Evolutionary conservation across 164 flowering plant genomes (phyloP), one percentile per base, ranked within the genome.

Genomic region (Kingdonia uniflora): DNA sequence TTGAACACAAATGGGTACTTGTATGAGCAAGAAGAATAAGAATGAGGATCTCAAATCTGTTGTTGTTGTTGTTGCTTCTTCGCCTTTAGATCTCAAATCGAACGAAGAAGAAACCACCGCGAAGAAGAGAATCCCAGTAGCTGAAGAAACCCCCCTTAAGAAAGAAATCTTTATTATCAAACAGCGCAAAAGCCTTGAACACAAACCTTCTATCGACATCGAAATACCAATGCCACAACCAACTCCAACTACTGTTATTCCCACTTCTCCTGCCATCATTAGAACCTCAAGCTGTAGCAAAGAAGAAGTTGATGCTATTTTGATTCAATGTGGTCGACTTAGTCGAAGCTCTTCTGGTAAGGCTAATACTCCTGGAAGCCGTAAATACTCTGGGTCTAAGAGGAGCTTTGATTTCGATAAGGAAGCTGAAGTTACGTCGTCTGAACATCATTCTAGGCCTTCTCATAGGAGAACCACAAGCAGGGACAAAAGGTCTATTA

Each of bases 311-410:
- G 50, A 47, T 47, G 50, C 50, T 2, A 47, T 47, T 11, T 47
- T 47, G 50, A 47, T 47, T 5, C 96, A 89, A 62, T 94, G 97
- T 23, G 99, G 99, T 7, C 55, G 96, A 67, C 84, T 94, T 4
- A 89, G 97, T 74, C 65, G 94, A 13, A 84, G 87, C 74, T 88
- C 97, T 2, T 82, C 95, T 19, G 85, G 80, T 1, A 81, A 76
- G 49, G 58, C 62, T 5, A 57, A 40, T 21, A 26, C 19, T n/a
- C n/a, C n/a, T n/a, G n/a, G n/a, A n/a, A n/a, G n/a, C 21, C 68
- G 74, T 55, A 86, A 68, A 65, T 82, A 82, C 64, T 72, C 86
- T 1, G 95, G 96, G 1, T 82, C 95, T 0, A 92, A 92, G 74
- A 62, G 96, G 62, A 86, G 96, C 53, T 82, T 55, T 22, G 99